A percentile compares a stretch with the other conserved stretches of the same genome.
phyloP scores from a whole-genome alignment of 1,284 basidiomycete species.

The Apiotrichum akiyoshidainum region DNA sequence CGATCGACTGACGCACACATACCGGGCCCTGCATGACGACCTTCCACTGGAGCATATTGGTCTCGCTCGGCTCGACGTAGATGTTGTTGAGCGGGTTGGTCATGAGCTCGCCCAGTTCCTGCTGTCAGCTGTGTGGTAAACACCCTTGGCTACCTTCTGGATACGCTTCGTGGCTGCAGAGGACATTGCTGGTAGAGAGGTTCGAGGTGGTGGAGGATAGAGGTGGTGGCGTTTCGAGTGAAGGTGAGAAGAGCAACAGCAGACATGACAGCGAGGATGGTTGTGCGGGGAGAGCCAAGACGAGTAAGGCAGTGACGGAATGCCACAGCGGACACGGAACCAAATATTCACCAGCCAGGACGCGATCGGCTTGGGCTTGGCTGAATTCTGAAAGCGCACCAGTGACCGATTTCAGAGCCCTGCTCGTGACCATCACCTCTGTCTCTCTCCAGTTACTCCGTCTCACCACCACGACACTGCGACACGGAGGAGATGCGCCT shows the following conservation, averaged over 20 bases:
- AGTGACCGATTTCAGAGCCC: too few species aligned
- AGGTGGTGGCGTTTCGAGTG: too few species aligned
- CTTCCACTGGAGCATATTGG: constrained; percentile 73
- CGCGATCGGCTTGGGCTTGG: too few species aligned
- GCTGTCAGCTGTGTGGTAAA: not conserved
- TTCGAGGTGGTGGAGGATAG: not conserved
- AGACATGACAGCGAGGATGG: not conserved
- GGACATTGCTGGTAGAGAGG: constrained; percentile 22
- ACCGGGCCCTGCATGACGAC: constrained; percentile 74
- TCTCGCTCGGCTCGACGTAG: constrained; percentile 63
- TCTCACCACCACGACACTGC: too few species aligned
- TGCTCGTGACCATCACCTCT: too few species aligned
- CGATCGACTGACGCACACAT: not conserved
- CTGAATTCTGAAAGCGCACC: too few species aligned
- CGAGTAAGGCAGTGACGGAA: too few species aligned
- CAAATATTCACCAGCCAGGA: too few species aligned
- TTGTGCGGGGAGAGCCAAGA: too few species aligned
- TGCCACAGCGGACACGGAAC: too few species aligned
- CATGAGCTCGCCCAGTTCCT: constrained; percentile 48
- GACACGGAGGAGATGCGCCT: not conserved
- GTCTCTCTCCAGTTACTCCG: too few species aligned
- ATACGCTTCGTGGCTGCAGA: constrained; percentile 39
- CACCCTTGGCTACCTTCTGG: constrained; percentile 40
- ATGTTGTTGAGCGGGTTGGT: constrained; percentile 57
- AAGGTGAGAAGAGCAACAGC: not conserved